Evolutionary conservation across 371 early-diverging fungal species (phyloP).

Genomic region (Choanephora cucurbitarum): DNA sequence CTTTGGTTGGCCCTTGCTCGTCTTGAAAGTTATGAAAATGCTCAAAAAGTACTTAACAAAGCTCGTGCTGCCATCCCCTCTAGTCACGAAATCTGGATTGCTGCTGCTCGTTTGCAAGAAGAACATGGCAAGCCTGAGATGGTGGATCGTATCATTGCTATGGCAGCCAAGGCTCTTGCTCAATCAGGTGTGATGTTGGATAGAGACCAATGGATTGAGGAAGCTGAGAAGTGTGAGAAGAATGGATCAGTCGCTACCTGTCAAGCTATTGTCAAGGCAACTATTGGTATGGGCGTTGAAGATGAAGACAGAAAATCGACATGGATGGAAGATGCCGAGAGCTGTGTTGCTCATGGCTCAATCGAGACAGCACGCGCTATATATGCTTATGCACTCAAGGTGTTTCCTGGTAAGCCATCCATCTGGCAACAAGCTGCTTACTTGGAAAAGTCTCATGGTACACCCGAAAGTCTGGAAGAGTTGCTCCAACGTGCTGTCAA

Average conservation of each 20-base stretch:
- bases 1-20: slow-evolving; percentile 95
- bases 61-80: slow-evolving; percentile 88
- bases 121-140: slow-evolving; percentile 67
- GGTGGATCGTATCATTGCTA: slow-evolving; percentile 71
- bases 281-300: slow-evolving; percentile 81
- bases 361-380: slow-evolving; percentile 88
- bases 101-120: slow-evolving; percentile 93
- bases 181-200: slow-evolving; percentile 71
- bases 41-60: slow-evolving; percentile 85
- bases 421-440: slow-evolving; percentile 90
- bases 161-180: slow-evolving; percentile 71
- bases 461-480: slow-evolving; percentile 74
- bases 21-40: slow-evolving; percentile 89
- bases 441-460: slow-evolving; percentile 88
- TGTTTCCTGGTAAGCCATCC: slow-evolving; percentile 76
- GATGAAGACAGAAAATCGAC: slow-evolving; percentile 79
- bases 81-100: slow-evolving; percentile 93
- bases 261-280: slow-evolving; percentile 82
- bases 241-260: slow-evolving; percentile 79
- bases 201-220: slow-evolving; percentile 91
- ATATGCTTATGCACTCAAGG: slow-evolving; percentile 79
- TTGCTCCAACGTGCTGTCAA: slow-evolving; percentile 84
- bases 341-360: slow-evolving; percentile 62
- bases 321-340: slow-evolving; percentile 93
- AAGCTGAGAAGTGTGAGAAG: slow-evolving; percentile 85